These are phyloP conservation scores for Holtermanniella nyarrowii DNA, from an alignment of 768 basidiomycete genomes.

Conservation along the genomic window DNA sequence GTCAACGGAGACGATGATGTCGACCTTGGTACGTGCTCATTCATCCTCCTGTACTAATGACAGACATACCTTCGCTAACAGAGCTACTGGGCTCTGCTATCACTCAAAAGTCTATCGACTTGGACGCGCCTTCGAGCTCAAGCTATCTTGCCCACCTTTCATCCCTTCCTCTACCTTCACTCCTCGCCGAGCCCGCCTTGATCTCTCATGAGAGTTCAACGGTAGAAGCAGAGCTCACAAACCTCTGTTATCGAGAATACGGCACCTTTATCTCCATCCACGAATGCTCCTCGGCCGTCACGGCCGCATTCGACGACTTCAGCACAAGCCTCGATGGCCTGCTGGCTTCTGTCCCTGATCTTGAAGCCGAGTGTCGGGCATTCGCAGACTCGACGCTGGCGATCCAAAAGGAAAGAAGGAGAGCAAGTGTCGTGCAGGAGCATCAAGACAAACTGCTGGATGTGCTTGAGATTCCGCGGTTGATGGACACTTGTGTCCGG, in stretches of 20 bases:
- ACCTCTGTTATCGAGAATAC: constrained; percentile 81
- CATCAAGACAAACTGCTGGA: constrained; percentile 89
- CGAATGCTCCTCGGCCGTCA: constrained; percentile 61
- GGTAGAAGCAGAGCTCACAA: constrained; percentile 77
- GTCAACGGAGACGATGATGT: too few relatives aligned
- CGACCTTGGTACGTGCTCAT: too few relatives aligned
- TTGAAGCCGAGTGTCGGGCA: constrained; percentile 60
- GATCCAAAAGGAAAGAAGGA: constrained; percentile 63
- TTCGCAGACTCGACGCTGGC: constrained; percentile 63
- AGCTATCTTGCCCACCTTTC: constrained; percentile 59
- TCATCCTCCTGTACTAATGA: too few relatives aligned
- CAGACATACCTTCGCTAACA: not conserved
- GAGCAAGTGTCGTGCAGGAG: constrained; percentile 76
- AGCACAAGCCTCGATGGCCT: constrained; percentile 63
- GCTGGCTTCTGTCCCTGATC: constrained; percentile 55
- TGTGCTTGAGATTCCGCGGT: constrained; percentile 75
- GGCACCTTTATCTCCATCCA: constrained; percentile 86
- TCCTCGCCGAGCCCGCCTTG: constrained; percentile 62
- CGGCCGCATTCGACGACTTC: constrained; percentile 61
- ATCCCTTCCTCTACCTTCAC: constrained; percentile 54
- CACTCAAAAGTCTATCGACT: constrained; percentile 2
- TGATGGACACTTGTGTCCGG: constrained; percentile 86
- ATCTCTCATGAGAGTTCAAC: constrained; percentile 78
- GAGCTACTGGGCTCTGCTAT: not conserved
- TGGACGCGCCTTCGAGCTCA: constrained; percentile 13